Evolutionary conservation across 805 yeast species (phyloP), one percentile per base, ranked within the genome.

Genomic region (Wilhelminamyces savonicus): DNA sequence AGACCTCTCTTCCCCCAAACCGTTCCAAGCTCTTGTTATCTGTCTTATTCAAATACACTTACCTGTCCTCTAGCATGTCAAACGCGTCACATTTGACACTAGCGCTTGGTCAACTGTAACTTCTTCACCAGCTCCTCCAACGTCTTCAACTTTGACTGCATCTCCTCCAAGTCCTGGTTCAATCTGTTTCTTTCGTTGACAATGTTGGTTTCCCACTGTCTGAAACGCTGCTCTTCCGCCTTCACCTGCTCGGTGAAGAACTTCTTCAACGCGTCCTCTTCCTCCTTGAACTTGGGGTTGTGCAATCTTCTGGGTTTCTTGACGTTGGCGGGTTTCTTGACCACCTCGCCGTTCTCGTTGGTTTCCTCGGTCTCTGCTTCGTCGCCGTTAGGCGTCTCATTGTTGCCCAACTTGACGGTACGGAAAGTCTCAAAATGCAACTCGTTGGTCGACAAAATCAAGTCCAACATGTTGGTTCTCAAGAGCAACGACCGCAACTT

Each of bases 161-260:
- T 76, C 45, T 82, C 86, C 48, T 90, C 96, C 48, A 92, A 72
- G 59, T 92, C 98, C 59, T 82, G 82, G 63, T 92, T 92, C 54
- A 92, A 72, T 57, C 95, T 76, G 60, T 87, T 84, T 65, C 95
- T 82, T 66, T 92, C 97, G 46, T 85, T 86, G 44, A 87, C 92
- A 46, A 92, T 85, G 54, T 92, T 90, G 47, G 87, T 84, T 65
- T 88, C 97, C 98, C 99, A 92, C 68, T 90, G 95, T 69, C 94
- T 84, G 61, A 92, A 92, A 54, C 98, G 76, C 50, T 86, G 94
- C 52, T 92, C 98, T 65, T 92, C 98, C 27, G 83, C 83, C 65
- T 90, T 88, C 37, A 92, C 70, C 66, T 92, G 97, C 59, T 88
- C 97, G 7, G 97, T 90, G 63, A 92, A 92, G 58, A 83, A 83